Evolutionary conservation across 306 rosid genomes (phyloP), one percentile per base, ranked within the genome.

Genomic region (Lablab purpureus): DNA sequence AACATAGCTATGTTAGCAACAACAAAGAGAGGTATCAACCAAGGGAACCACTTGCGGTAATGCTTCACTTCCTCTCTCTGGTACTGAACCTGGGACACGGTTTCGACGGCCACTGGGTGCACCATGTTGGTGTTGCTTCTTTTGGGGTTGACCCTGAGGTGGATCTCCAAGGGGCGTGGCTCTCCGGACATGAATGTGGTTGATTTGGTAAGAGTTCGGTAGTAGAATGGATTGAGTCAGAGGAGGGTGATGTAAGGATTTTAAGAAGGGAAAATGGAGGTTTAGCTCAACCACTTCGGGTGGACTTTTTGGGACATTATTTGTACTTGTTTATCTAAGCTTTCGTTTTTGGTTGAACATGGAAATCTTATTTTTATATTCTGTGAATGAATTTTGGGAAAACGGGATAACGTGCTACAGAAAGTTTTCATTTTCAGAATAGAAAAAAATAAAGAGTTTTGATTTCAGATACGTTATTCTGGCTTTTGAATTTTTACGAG

Each of bases 21-120:
- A 21, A 92, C 89, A 45, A 95, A 82, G 0, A 83, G 23, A 7
- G 99, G 98, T 4, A 92, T 84, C 50, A 95, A 41, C 99, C 99
- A 95, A 13, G 93, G 18, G 13, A 86, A 73, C 98, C 99, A 91
- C 66, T 86, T 91, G 81, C 84, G 89, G 80, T 84, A 86, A 55
- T 89, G 93, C 82, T 91, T 92, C 30, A 67, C 74, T 51, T 62
- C 36, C 4, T 25, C 43, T 10, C 62, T 23, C 7, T 7, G 30
- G 74, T 54, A 47, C 9, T 2, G 28, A 4, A 13, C 10, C 0
- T 50, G 9, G 13, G 9, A 2, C 36, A 12, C n/a, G 0, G 69
- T n/a, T 70, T 83, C 89, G 40, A 75, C 81, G 2, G 98, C 87
- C 41, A 76, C 73, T 0, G 99, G 97, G 85, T 92, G 94, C 13